Percentiles rank a stretch among this genome's conserved stretches.
Conservation (phyloP, 2,329 filamentous ascomycete genomes). For the Madurella fahalii region DNA sequence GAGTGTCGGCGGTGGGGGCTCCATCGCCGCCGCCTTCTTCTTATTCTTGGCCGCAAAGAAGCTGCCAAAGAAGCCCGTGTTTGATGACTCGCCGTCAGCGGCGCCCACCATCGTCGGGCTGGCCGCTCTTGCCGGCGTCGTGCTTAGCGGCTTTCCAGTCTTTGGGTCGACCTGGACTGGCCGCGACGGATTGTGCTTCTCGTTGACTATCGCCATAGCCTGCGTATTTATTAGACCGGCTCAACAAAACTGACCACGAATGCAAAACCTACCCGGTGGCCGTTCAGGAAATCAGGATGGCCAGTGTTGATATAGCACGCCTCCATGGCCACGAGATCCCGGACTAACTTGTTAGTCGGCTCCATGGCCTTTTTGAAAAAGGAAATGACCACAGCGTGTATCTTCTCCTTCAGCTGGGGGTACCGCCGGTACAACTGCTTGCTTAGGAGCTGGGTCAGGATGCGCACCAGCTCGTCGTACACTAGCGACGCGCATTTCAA, state of each 20-base stretch:
- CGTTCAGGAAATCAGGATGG: slow-evolving; percentile 95
- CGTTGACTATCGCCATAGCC: slow-evolving; percentile 97
- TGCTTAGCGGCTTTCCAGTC: slow-evolving; percentile 87
- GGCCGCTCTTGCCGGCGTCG: slow-evolving; percentile 65
- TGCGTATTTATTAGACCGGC: slow-evolving; percentile 26
- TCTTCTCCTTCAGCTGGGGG: slow-evolving; percentile 92
- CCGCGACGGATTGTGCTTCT: slow-evolving; percentile 75
- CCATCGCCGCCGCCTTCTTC: slow-evolving; percentile 99
- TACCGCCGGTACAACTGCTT: slow-evolving; percentile 92
- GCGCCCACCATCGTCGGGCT: slow-evolving; percentile 68
- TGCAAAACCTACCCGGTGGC: slow-evolving; percentile 64
- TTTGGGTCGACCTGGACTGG: slow-evolving; percentile 97
- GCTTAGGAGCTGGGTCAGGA: slow-evolving; percentile 80
- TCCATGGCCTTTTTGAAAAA: slow-evolving; percentile 99
- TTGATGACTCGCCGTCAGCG: slow-evolving; percentile 42
- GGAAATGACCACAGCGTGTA: slow-evolving; percentile 82
- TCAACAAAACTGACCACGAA: not conserved
- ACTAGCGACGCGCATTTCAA: slow-evolving; percentile 96
- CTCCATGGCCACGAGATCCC: slow-evolving; percentile 91
- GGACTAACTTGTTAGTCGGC: slow-evolving; percentile 94
- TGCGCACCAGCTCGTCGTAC: slow-evolving; percentile 95
- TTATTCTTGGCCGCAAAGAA: slow-evolving; percentile 99
- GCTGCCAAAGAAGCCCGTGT: slow-evolving; percentile 89
- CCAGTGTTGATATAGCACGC: slow-evolving; percentile 97
- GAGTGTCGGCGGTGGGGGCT: slow-evolving; percentile 83